A percentile compares a stretch with the other conserved stretches of the same genome.
phyloP scores from a whole-genome alignment of 305 asterid genomes.

The Salvia sclarea region DNA sequence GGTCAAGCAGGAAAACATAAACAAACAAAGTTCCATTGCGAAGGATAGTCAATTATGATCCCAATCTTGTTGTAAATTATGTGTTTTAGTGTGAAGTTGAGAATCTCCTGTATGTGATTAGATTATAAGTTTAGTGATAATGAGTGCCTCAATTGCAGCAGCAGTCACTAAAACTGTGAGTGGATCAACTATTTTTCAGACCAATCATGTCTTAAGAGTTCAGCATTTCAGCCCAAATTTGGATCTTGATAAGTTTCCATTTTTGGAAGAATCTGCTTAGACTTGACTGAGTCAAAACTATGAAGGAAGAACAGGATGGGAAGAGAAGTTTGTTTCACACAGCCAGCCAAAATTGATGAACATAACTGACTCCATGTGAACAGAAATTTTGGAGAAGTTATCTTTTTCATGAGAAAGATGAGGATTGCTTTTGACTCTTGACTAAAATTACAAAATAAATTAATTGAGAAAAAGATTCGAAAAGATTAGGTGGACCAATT shows the following conservation, averaged over 20 bases:
- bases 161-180: neutral
- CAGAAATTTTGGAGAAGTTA: neutral
- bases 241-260: neutral
- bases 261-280: neutral
- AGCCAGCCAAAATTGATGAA: slow-evolving; percentile 26
- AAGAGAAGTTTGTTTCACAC: neutral
- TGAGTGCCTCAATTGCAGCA: neutral
- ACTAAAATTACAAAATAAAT: neutral
- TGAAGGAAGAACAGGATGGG: neutral
- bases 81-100: slow-evolving; percentile 11
- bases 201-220: neutral
- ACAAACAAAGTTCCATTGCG: no score
- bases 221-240: neutral
- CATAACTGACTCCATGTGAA: slow-evolving; percentile 9
- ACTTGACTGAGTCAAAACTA: slow-evolving; percentile 10
- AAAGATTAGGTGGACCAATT: slow-evolving; percentile 16
- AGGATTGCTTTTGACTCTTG: neutral
- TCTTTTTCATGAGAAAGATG: neutral
- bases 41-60: no score
- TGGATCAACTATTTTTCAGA: neutral
- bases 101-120: neutral
- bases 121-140: neutral
- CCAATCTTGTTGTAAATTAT: neutral
- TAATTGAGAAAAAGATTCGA: neutral
- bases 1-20: no score